Percentiles rank a stretch among this genome's conserved stretches.
Evolutionary conservation across 768 basidiomycete species (phyloP).

Genomic region (Amanita exitialis): DNA sequence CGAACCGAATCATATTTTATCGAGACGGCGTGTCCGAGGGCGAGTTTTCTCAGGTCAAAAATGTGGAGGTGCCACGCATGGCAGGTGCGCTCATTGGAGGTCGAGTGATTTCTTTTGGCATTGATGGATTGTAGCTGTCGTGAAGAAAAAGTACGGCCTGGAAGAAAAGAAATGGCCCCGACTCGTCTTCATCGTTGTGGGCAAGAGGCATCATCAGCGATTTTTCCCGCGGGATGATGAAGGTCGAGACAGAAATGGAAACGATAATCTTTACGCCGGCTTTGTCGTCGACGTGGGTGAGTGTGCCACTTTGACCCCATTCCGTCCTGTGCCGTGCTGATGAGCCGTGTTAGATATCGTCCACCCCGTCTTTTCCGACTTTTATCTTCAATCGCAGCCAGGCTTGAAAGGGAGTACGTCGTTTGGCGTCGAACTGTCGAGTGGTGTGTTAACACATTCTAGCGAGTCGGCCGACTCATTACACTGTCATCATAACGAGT

Average conservation of each 20-base stretch:
- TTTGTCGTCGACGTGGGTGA: constrained; percentile 27
- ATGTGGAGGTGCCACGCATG: constrained; percentile 36
- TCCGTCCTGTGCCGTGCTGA: not conserved
- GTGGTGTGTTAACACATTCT: not conserved
- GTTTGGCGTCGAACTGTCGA: not conserved
- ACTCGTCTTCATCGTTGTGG: constrained; percentile 49
- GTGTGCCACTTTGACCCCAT: not conserved
- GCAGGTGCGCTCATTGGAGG: constrained; percentile 19
- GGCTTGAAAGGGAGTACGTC: constrained; percentile 44
- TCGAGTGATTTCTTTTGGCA: not conserved
- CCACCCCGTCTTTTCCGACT: constrained; percentile 37
- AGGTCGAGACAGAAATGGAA: constrained; percentile 23
- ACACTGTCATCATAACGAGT: constrained; percentile 35
- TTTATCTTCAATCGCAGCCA: constrained; percentile 46
- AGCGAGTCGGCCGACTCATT: constrained; percentile 34
- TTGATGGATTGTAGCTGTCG: not conserved
- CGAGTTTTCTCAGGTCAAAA: constrained; percentile 24
- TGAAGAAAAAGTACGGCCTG: constrained; percentile 1
- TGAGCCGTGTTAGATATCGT: constrained; percentile 20
- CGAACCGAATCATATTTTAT: constrained; percentile 30
- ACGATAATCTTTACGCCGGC: constrained; percentile 44
- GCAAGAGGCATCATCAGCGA: constrained; percentile 49
- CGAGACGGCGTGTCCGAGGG: constrained; percentile 40
- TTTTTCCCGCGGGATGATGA: constrained; percentile 28
- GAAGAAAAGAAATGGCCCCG: constrained; percentile 19